These are phyloP conservation scores for Melaleuca quinquenervia DNA, from an alignment of 345 rosid species.

Conservation along the genomic window DNA sequence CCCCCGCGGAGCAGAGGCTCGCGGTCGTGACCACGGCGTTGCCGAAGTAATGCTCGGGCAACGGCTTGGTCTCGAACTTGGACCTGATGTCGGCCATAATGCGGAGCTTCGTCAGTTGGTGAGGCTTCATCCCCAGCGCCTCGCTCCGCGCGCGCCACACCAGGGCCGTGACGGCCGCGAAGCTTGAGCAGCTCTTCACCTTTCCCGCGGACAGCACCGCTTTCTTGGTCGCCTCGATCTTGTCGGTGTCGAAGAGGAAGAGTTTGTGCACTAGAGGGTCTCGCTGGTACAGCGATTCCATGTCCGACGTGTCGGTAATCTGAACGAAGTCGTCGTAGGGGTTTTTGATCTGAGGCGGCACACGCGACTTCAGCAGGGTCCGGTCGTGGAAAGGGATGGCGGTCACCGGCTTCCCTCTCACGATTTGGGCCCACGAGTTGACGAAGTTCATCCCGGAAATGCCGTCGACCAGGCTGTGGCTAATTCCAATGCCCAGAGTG, in stretches of 20 bases:
- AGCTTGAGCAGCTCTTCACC: background rate
- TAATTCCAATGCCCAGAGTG: constrained; percentile 11
- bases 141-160: constrained; percentile 1
- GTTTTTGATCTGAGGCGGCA: constrained; percentile 11
- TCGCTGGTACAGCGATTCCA: background rate
- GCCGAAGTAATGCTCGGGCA: background rate
- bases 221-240: background rate
- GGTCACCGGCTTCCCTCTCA: constrained; percentile 11
- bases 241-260: background rate
- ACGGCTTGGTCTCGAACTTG: background rate
- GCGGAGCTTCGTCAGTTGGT: constrained; percentile 1
- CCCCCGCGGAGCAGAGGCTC: background rate
- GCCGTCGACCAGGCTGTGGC: constrained; percentile 23
- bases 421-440: constrained; percentile 20
- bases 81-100: constrained; percentile 3
- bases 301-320: constrained; percentile 11
- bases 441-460: constrained; percentile 21
- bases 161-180: background rate
- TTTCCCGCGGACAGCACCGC: background rate
- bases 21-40: background rate
- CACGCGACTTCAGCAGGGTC: constrained; percentile 9
- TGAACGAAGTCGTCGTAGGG: constrained; percentile 11
- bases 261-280: background rate
- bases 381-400: constrained; percentile 18
- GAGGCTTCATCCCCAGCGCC: constrained; percentile 2